Conservation (phyloP, 345 rosid genomes). For the Citrus sp. region DNA sequence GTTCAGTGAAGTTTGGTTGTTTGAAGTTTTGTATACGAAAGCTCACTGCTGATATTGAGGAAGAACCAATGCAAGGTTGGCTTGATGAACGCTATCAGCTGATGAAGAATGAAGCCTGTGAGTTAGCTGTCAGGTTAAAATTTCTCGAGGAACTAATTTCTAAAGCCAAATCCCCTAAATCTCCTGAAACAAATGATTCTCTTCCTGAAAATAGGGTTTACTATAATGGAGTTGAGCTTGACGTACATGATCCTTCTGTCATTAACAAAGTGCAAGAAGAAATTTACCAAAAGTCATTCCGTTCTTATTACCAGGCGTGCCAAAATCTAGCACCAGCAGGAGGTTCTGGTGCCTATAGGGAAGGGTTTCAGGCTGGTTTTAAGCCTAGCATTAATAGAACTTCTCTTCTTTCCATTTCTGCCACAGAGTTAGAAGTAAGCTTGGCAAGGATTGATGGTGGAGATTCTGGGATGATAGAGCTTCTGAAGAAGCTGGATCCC, state of each 20-base stretch:
- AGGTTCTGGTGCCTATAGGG: slow-evolving; percentile 80
- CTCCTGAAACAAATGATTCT: slow-evolving; percentile 52
- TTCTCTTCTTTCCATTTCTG: slow-evolving; percentile 75
- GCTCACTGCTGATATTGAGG: slow-evolving; percentile 85
- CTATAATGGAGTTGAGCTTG: slow-evolving; percentile 64
- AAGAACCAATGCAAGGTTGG: slow-evolving; percentile 98
- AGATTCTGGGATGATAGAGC: slow-evolving; percentile 81
- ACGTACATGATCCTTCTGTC: slow-evolving; percentile 54
- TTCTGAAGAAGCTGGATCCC: slow-evolving; percentile 81
- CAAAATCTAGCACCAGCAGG: slow-evolving; percentile 62
- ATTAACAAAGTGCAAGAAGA: slow-evolving; percentile 61
- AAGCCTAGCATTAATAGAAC: slow-evolving; percentile 68
- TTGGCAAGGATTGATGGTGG: slow-evolving; percentile 81
- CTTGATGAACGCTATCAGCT: slow-evolving; percentile 91
- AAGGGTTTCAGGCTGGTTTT: slow-evolving; percentile 92
- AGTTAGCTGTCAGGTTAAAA: slow-evolving; percentile 85
- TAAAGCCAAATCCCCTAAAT: slow-evolving; percentile 39
- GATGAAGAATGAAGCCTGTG: slow-evolving; percentile 80
- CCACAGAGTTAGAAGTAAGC: slow-evolving; percentile 82
- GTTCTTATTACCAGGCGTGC: slow-evolving; percentile 82
- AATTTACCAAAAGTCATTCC: slow-evolving; percentile 68
- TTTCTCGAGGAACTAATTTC: slow-evolving; percentile 66
- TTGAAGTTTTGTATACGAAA: slow-evolving; percentile 72
- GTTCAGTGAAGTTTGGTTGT: slow-evolving; percentile 67
- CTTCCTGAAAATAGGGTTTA: slow-evolving; percentile 43